A percentile compares a stretch with the other conserved stretches of the same genome.
Evolutionary conservation across 1,284 basidiomycete genomes (phyloP).

Genomic region (Apiotrichum porosum): DNA sequence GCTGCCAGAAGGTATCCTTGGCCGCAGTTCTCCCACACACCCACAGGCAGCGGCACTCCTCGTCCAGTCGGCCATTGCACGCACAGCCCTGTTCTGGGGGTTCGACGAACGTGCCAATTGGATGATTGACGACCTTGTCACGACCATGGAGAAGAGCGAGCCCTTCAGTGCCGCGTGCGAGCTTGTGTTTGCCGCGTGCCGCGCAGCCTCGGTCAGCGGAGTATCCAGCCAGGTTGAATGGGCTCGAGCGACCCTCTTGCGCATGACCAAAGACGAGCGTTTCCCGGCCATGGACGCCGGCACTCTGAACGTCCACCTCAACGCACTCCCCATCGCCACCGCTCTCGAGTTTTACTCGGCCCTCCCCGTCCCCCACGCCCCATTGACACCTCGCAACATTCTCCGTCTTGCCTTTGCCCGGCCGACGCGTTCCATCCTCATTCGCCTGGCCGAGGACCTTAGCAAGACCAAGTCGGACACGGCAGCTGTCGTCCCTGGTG

Average conservation of each 20-base stretch:
- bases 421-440: not conserved
- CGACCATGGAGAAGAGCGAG: conserved; percentile 10
- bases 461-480: not conserved
- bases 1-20: conserved; percentile 11
- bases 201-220: not conserved
- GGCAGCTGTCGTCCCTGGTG: conserved; percentile 4
- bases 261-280: conserved; percentile 7
- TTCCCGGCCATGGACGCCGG: conserved; percentile 11
- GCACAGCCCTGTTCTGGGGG: conserved; percentile 12
- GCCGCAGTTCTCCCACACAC: conserved; percentile 7
- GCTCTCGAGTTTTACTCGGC: conserved; percentile 13
- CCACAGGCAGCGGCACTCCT: conserved; percentile 13
- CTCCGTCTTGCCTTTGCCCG: conserved; percentile 8
- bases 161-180: conserved; percentile 1
- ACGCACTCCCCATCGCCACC: not conserved
- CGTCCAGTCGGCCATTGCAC: conserved; percentile 14
- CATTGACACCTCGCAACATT: conserved; percentile 3
- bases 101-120: conserved; percentile 9
- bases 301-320: conserved; percentile 4
- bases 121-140: conserved; percentile 13
- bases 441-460: conserved; percentile 8
- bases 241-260: conserved; percentile 6
- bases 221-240: not conserved
- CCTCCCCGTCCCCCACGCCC: not conserved
- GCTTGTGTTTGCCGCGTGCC: conserved; percentile 9